Base-by-base conservation (phyloP, 306 rosid species). In the Cucurbita argyrosperma region DNA sequence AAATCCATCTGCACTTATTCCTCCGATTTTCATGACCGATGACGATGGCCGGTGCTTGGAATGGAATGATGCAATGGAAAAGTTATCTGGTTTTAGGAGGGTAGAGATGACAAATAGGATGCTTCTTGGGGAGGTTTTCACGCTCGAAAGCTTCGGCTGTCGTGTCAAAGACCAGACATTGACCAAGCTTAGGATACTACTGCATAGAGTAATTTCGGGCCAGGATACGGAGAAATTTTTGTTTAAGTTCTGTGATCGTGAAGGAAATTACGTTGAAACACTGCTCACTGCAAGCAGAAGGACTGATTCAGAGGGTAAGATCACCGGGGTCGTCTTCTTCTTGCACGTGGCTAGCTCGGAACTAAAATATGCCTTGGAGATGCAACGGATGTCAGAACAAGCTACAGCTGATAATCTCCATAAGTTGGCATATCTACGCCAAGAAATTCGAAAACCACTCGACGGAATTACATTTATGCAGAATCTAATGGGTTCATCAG, bases 21-120 rank as follows among this genome's bases (percentile, higher is more conserved):
- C 84, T 83, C 84, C 87, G 9, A 83, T 75, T 71, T 83, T 83
- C 76, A 77, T 83, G 87, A 67, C 79, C 3, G 80, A 83, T 45
- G 82, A 78, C 71, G 72, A 83, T 30, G 75, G 80, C 39, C 82
- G 63, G 50, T 83, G 84, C 80, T 75, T 68, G 74, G 82, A 83
- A 72, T 83, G 87, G 82, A 83, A 83, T 59, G 77, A 75, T 52
- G 84, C 87, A 62, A 80, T 83, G 80, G 84, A 83, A 72, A 75
- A 78, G 3, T 26, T 83, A 55, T 83, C 84, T 72, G 82, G 87
- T 64, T 75, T 83, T 69, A 78, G 53, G 52, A 83, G 80, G 75
- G 80, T 75, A 78, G 87, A 83, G 65, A 82, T 79, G 52, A 58
- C 43, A 26, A 76, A 76, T 38, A 79, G 50, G 78, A 78, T 74